A percentile compares a stretch with the other conserved stretches of the same genome.
phyloP scores from a whole-genome alignment of 805 yeast genomes.

The Ogataea nonfermentans region DNA sequence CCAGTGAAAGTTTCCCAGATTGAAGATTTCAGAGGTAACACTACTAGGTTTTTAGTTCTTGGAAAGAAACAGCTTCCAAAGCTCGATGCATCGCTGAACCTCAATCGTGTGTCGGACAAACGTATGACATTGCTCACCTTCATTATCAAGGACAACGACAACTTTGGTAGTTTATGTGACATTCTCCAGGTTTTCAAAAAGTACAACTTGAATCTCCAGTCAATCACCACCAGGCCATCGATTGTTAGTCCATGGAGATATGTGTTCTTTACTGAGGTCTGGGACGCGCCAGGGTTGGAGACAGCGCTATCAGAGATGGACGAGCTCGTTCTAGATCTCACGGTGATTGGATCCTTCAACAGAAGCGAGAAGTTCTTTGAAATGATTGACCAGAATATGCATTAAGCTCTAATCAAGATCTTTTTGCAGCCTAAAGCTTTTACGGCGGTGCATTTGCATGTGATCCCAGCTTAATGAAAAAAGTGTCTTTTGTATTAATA shows the following conservation, averaged over 20 bases:
- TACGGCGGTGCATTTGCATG: too few species aligned
- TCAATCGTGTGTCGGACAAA: constrained; percentile 17
- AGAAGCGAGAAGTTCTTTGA: constrained; percentile 29
- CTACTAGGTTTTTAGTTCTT: constrained; percentile 80
- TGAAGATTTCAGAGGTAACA: constrained; percentile 73
- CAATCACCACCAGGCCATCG: constrained; percentile 79
- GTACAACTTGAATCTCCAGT: constrained; percentile 59
- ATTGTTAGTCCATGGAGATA: constrained; percentile 71
- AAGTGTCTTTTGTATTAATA: too few species aligned
- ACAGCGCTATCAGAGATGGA: constrained; percentile 44
- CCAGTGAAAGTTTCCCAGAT: constrained; percentile 55
- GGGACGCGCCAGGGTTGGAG: constrained; percentile 32
- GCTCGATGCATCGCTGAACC: neutral
- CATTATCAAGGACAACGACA: constrained; percentile 56
- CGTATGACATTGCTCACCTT: constrained; percentile 60
- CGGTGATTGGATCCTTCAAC: constrained; percentile 51
- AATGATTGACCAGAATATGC: constrained; percentile 21
- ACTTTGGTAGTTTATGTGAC: constrained; percentile 72
- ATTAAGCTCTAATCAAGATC: neutral
- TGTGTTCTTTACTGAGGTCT: constrained; percentile 74
- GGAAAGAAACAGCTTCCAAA: constrained; percentile 37
- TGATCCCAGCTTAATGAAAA: too few species aligned
- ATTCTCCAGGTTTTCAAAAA: constrained; percentile 58
- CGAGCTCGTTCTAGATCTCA: constrained; percentile 46
- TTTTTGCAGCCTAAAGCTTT: too few species aligned